Conservation (phyloP, 2,329 filamentous ascomycete genomes). For the Fusarium cyanostomum region DNA sequence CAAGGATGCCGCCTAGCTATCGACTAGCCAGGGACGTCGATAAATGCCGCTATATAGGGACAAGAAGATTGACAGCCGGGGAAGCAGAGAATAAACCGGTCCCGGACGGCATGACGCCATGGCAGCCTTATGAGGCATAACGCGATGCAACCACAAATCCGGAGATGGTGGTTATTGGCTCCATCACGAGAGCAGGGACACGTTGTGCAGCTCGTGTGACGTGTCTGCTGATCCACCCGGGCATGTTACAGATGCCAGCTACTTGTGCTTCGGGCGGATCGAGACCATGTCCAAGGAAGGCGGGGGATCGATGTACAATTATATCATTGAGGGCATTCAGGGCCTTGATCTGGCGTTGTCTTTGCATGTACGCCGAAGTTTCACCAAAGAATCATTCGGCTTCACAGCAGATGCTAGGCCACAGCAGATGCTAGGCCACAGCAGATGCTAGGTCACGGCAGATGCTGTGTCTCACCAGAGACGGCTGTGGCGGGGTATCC, state of each 20-base stretch:
- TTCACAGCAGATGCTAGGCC: no score
- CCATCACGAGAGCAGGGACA: constrained; percentile 15
- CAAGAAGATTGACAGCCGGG: neutral
- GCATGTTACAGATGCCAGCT: neutral
- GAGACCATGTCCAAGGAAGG: constrained; percentile 14
- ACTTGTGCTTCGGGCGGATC: constrained; percentile 14
- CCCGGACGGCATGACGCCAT: constrained; percentile 38
- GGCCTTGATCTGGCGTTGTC: constrained; percentile 8
- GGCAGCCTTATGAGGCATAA: constrained; percentile 19
- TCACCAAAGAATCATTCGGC: neutral
- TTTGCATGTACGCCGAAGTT: neutral
- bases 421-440: no score
- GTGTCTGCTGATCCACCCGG: constrained; percentile 42
- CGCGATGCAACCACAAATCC: constrained; percentile 18
- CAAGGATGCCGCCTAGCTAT: neutral
- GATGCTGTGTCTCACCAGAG: neutral
- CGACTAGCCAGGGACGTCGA: neutral
- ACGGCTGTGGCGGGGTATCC: constrained; percentile 4
- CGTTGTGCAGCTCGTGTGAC: constrained; percentile 29
- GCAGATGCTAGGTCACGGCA: no score
- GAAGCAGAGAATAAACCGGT: constrained; percentile 8
- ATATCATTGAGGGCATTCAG: constrained; percentile 13
- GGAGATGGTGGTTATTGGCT: constrained; percentile 29
- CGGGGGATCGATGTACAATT: constrained; percentile 14
- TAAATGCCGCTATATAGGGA: neutral